Base-by-base conservation (phyloP, 192 early-diverging fungal genomes). In the Rhizoclosmatium globosum region DNA sequence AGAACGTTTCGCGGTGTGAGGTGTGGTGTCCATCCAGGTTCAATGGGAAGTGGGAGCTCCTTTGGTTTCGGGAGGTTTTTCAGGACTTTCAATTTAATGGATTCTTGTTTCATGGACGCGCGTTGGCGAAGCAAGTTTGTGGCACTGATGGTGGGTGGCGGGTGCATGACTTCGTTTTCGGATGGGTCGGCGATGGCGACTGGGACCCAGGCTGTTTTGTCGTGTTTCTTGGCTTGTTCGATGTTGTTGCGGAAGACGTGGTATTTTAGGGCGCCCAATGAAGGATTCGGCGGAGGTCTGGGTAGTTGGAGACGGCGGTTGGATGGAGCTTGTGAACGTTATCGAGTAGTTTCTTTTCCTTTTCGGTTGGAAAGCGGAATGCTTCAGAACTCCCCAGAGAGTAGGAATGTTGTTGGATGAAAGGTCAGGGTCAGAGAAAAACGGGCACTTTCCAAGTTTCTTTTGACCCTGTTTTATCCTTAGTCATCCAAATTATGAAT, bases 341-440 rank as follows among this genome's bases (percentile, higher is more conserved):
- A 42, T 74, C 58, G 11, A 74, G 72, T 13, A 44, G 23, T 42
- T 46, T 17, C 19, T 74, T 74, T 11, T 62, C 58, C 43, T 74
- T 13, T 74, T 74, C 72, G 13, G 72, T 44, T 7, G 72, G 72
- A 38, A 74, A 74, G 42, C 58, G 57, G 23, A 74, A 62, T 21
- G 2, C 45, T 46, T 60, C 13, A 74, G 3, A 1, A 46, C 72
- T 0, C 66, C 66, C 72, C 72, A 74, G 42, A 64, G 45, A 6
- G 72, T 44, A 19, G 23, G 23, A 9, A 42, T 38, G 4, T 57
- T 43, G 6, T 41, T 42, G 56, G 6, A 9, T 0, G 58, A 45
- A 43, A 74, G 45, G 45, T 74, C 72, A 6, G 72, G 58, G 60
- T 74, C 60, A 38, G 58, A 62, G 3, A 74, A 62, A 44, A 74